Conservation (phyloP, 306 rosid genomes). For the Citrullus amarus region DNA sequence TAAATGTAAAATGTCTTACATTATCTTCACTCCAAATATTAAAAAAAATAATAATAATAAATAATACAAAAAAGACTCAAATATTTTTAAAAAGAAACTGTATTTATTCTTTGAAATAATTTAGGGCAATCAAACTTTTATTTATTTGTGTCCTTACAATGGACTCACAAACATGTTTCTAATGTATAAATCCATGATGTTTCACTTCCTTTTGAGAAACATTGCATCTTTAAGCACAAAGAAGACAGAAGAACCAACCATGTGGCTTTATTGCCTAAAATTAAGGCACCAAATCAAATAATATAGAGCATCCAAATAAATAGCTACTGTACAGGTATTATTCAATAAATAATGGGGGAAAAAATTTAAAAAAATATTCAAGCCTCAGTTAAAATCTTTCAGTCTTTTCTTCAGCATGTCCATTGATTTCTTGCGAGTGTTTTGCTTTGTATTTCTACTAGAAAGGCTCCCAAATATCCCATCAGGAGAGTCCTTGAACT, state of each 20-base stretch:
- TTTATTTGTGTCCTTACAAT: neutral
- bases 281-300: neutral
- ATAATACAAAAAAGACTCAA: too few species aligned
- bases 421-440: conserved; percentile 79
- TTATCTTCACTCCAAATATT: too few species aligned
- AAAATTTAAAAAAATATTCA: neutral
- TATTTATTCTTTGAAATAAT: neutral
- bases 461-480: conserved; percentile 81
- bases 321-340: neutral
- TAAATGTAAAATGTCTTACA: too few species aligned
- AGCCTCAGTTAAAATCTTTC: conserved; percentile 57
- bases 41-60: too few species aligned
- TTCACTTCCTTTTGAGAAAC: neutral
- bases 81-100: too few species aligned
- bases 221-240: neutral
- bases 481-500: conserved; percentile 75
- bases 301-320: neutral
- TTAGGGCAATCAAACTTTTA: neutral
- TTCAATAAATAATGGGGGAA: neutral
- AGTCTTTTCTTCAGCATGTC: conserved; percentile 73
- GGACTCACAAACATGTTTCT: neutral
- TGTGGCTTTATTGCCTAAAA: neutral
- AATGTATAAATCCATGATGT: neutral
- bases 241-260: neutral
- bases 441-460: conserved; percentile 60